These are phyloP conservation scores for Cryptococcus wingfieldii DNA, from an alignment of 1,284 basidiomycete genomes.

Conservation along the genomic window DNA sequence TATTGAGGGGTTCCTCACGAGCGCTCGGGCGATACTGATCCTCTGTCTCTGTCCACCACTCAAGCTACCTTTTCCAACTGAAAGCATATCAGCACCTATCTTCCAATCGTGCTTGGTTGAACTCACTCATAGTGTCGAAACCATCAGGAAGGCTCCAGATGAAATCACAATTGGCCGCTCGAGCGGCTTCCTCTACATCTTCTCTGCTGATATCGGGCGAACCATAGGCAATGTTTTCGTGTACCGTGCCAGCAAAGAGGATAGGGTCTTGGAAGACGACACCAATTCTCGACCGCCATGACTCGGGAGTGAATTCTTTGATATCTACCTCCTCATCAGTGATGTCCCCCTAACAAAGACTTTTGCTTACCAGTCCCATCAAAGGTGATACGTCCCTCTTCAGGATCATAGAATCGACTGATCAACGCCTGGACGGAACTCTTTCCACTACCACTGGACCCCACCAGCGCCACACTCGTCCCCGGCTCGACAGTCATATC, in stretches of 20 bases:
- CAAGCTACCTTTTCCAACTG: slow-evolving; percentile 47
- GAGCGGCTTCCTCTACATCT: slow-evolving; percentile 39
- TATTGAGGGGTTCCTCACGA: slow-evolving; percentile 51
- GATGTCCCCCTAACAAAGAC: not conserved
- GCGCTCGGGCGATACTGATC: slow-evolving; percentile 53
- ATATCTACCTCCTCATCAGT: slow-evolving; percentile 37
- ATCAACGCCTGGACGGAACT: slow-evolving; percentile 85
- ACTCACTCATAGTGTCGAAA: slow-evolving; percentile 62
- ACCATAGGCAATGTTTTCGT: slow-evolving; percentile 65
- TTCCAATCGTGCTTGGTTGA: not conserved
- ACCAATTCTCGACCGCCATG: slow-evolving; percentile 81
- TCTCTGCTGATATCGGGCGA: slow-evolving; percentile 35
- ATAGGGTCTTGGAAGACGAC: slow-evolving; percentile 57
- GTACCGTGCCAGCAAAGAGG: slow-evolving; percentile 75
- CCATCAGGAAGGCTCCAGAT: slow-evolving; percentile 43
- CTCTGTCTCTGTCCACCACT: slow-evolving; percentile 53
- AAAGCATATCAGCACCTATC: slow-evolving; percentile 14
- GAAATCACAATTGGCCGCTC: slow-evolving; percentile 46
- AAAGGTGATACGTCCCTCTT: slow-evolving; percentile 72
- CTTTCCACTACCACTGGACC: slow-evolving; percentile 84
- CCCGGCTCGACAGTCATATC: slow-evolving; percentile 72
- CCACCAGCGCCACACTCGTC: slow-evolving; percentile 88
- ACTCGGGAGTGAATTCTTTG: slow-evolving; percentile 66
- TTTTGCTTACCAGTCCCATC: slow-evolving; percentile 68
- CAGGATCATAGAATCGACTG: slow-evolving; percentile 88